Evolutionary conservation across 805 yeast species (phyloP).

Genomic region (Spathaspora girioi): DNA sequence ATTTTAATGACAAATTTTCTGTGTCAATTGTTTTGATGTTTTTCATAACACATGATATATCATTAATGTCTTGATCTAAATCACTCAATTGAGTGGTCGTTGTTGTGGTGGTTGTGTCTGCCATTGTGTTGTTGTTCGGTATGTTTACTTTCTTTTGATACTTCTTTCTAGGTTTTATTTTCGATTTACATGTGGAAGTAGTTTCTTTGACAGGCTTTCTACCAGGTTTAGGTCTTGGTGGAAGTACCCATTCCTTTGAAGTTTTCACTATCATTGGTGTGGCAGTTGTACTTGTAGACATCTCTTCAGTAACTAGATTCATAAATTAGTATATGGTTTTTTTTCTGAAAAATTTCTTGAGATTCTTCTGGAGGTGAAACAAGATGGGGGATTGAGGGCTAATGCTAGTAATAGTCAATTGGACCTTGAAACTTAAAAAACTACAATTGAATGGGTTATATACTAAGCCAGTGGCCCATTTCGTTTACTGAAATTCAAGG

Average conservation of each 20-base stretch:
- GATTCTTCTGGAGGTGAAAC: background rate
- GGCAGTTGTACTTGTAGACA: background rate
- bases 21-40: conserved; percentile 15
- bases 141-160: background rate
- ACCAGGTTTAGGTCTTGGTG: conserved; percentile 63
- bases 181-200: background rate
- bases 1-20: conserved; percentile 34
- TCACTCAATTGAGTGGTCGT: conserved; percentile 1
- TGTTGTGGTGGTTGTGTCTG: background rate
- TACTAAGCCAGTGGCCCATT: background rate
- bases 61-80: background rate
- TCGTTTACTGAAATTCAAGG: background rate
- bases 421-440: background rate
- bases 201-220: conserved; percentile 39
- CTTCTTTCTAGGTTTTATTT: conserved; percentile 2
- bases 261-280: conserved; percentile 35
- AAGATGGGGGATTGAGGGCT: background rate
- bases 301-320: background rate
- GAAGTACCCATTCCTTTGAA: conserved; percentile 56
- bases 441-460: background rate
- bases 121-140: background rate
- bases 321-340: background rate
- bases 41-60: background rate
- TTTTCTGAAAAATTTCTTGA: background rate
- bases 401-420: background rate